Evolutionary conservation across 2,329 filamentous ascomycete species (phyloP), one percentile per base, ranked within the genome.

Genomic region (Beauveria brongniartii): DNA sequence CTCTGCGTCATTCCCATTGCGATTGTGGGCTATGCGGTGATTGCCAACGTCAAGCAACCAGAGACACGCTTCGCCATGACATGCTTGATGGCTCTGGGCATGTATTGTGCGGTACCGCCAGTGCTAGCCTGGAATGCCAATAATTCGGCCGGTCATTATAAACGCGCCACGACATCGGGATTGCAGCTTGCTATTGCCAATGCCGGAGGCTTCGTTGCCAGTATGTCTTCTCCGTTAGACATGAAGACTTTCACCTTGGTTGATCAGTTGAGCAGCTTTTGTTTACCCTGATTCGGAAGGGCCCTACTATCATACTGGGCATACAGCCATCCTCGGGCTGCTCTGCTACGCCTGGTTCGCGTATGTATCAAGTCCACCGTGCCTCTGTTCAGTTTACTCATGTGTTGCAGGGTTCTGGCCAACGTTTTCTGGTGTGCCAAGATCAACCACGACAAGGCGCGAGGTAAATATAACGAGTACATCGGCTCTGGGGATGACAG

Each of bases 111-210:
- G 47, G 83, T 88, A 0, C 85, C 86, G 0, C 82, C 80, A 20
- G 80, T 87, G 3, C 73, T 89, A 10, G 85, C 81, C 1, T 89
- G 86, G 85, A 82, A 85, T 63, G 82, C 82, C 2, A 88, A 88
- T 68, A 89, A 89, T 68, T 85, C 81, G 0, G 84, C 85, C 0
- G 85, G 83, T 0, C 86, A 90, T 68, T 89, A 89, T 68, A 90
- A 89, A 70, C 75, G 87, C 16, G 86, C 87, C 0, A 89, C 86
- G 0, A 86, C 86, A 0, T 82, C 82, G 1, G 87, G 82, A 0
- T 67, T 89, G 65, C 86, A 89, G 70, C 75, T 89, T 28, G 82
- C 82, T 1, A 82, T 89, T 65, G 86, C 86, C 0, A 89, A 90
- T 64, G 82, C 79, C 8, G 86, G 86, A 51, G 86, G 86, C 0